Conservation (phyloP, 2,329 filamentous ascomycete species). For the Westerdykella sp. region DNA sequence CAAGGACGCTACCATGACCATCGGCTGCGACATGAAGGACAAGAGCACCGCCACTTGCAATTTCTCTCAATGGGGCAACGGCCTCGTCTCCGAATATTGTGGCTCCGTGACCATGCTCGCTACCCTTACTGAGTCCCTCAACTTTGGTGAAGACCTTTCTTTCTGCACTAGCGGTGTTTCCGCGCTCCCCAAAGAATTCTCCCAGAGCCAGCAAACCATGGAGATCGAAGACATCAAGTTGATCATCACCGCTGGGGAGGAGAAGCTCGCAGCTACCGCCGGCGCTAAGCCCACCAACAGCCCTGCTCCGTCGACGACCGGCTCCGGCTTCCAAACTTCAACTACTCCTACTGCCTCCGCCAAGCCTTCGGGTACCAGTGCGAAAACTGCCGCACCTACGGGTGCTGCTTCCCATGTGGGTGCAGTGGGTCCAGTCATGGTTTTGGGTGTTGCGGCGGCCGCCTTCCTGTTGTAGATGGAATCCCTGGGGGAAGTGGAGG, state of each 20-base stretch:
- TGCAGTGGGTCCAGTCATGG: not conserved
- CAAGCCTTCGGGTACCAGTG: not conserved
- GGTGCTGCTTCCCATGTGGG: not conserved
- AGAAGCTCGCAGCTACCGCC: conserved; percentile 64
- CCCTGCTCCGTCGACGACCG: conserved; percentile 6
- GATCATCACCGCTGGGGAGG: conserved; percentile 52
- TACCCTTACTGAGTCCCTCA: conserved; percentile 2
- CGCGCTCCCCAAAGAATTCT: conserved; percentile 5
- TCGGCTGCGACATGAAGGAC: not conserved
- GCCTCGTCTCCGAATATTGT: not conserved
- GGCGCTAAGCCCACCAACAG: conserved; percentile 47
- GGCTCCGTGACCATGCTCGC: conserved; percentile 3
- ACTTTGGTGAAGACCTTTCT: conserved; percentile 1
- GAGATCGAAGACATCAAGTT: conserved; percentile 14
- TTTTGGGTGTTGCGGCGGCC: not conserved
- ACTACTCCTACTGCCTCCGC: conserved; percentile 1
- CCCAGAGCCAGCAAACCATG: not conserved
- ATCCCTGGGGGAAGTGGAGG: no score
- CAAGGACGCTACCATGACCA: not conserved
- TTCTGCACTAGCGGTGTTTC: conserved; percentile 7
- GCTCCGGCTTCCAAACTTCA: not conserved
- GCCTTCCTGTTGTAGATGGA: conserved; percentile 18
- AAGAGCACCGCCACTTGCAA: not conserved
- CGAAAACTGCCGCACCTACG: conserved; percentile 1
- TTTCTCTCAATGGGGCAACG: not conserved